phyloP scores from a whole-genome alignment of 257 asterid genomes.

The Capsicum rhomboideum region DNA sequence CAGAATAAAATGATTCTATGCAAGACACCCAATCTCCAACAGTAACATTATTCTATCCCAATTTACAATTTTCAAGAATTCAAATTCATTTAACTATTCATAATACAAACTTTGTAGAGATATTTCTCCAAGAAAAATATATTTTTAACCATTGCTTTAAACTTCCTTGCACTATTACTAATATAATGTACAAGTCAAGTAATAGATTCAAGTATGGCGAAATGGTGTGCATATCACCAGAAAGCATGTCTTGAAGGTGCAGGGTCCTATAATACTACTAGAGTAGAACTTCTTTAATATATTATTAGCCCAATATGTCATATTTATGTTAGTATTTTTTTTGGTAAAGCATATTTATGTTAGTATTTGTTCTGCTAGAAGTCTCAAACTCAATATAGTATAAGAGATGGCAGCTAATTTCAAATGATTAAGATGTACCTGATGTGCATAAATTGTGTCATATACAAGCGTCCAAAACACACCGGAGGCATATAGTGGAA shows the following conservation, averaged over 20 bases:
- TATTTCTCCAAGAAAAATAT: neutral
- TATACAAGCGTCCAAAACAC: slow-evolving; percentile 73
- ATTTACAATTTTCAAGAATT: neutral
- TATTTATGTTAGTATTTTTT: neutral
- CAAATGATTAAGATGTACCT: slow-evolving; percentile 38
- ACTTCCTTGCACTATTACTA: neutral
- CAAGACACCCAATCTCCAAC: neutral
- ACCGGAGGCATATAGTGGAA: slow-evolving; percentile 66
- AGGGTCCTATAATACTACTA: neutral
- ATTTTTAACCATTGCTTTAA: neutral
- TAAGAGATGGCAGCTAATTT: neutral
- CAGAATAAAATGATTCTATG: neutral
- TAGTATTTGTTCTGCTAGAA: neutral
- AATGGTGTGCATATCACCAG: neutral
- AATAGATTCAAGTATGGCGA: neutral
- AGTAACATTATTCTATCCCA: neutral
- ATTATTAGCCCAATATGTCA: neutral
- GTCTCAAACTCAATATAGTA: neutral
- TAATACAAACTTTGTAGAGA: neutral
- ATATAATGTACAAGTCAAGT: neutral
- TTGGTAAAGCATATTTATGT: neutral
- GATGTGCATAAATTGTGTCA: slow-evolving; percentile 93
- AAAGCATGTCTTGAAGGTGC: neutral
- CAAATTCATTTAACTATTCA: neutral
- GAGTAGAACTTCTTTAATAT: neutral